Percentiles rank a stretch among this genome's conserved stretches.
These are phyloP conservation scores for Fragaria iinumae DNA, from an alignment of 306 rosid genomes.

Conservation along the genomic window DNA sequence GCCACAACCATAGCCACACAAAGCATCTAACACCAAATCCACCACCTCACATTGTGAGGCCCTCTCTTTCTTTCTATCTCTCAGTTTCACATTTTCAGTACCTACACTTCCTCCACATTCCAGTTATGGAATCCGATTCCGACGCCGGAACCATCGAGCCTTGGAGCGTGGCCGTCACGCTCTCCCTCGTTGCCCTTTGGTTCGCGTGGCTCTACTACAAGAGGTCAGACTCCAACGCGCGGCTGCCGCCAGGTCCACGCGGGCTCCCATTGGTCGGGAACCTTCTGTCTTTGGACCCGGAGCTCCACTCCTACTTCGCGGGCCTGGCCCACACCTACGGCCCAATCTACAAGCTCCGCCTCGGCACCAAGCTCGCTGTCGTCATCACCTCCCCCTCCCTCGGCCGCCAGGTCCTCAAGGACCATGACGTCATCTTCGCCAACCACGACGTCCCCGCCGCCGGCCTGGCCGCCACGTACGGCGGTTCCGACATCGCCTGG, in stretches of 20 bases:
- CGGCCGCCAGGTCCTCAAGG: slow-evolving; percentile 57
- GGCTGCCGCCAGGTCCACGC: slow-evolving; percentile 59
- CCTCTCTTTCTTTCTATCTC: too few species aligned
- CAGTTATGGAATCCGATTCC: not conserved
- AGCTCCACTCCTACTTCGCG: slow-evolving; percentile 68
- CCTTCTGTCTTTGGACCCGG: slow-evolving; percentile 62
- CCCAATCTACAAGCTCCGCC: slow-evolving; percentile 59
- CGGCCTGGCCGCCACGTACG: slow-evolving; percentile 34
- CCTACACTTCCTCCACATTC: too few species aligned
- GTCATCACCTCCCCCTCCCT: slow-evolving; percentile 47
- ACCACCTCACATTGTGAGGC: too few species aligned
- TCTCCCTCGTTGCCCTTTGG: slow-evolving; percentile 13
- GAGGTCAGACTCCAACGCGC: not conserved
- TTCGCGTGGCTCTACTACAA: slow-evolving; percentile 19
- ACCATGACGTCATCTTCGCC: slow-evolving; percentile 64
- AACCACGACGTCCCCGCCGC: slow-evolving; percentile 69
- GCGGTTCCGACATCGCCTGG: slow-evolving; percentile 62
- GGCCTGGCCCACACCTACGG: slow-evolving; percentile 46
- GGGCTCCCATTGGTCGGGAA: slow-evolving; percentile 71
- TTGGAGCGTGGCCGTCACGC: not conserved
- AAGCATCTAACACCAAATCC: too few species aligned
- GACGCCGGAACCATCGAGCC: not conserved
- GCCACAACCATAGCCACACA: too few species aligned
- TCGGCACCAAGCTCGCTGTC: slow-evolving; percentile 54
- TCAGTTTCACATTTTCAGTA: too few species aligned